These are phyloP conservation scores for Monilinia vaccinii-corymbosi DNA, from an alignment of 2,329 filamentous ascomycete genomes.

Conservation along the genomic window DNA sequence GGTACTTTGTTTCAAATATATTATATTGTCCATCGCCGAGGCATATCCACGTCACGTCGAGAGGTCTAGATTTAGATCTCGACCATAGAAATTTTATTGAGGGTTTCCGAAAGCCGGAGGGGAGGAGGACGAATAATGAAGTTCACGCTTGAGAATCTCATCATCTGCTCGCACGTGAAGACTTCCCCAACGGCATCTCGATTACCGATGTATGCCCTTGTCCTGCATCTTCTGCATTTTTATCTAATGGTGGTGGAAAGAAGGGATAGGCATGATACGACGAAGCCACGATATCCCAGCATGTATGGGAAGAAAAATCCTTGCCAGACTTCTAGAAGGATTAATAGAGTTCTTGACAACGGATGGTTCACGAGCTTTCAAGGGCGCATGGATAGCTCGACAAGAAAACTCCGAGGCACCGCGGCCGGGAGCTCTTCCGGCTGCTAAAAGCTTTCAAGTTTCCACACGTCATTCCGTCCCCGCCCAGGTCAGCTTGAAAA, in stretches of 20 bases:
- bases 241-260: neutral
- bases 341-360: neutral
- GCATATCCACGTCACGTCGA: neutral
- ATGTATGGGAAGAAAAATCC: neutral
- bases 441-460: neutral
- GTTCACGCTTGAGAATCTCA: neutral
- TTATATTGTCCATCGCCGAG: neutral
- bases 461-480: neutral
- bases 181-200: neutral
- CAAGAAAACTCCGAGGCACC: neutral
- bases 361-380: neutral
- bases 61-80: neutral
- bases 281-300: neutral
- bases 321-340: neutral
- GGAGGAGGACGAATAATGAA: neutral
- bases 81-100: neutral
- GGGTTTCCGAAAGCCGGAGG: neutral
- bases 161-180: neutral
- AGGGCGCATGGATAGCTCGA: neutral
- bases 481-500: neutral
- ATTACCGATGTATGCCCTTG: neutral
- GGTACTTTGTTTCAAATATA: neutral
- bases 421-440: neutral
- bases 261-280: neutral
- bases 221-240: neutral